Percentiles rank a stretch among this genome's conserved stretches.
These are phyloP conservation scores for Acacia acuminata DNA, from an alignment of 306 rosid genomes.

Conservation along the genomic window DNA sequence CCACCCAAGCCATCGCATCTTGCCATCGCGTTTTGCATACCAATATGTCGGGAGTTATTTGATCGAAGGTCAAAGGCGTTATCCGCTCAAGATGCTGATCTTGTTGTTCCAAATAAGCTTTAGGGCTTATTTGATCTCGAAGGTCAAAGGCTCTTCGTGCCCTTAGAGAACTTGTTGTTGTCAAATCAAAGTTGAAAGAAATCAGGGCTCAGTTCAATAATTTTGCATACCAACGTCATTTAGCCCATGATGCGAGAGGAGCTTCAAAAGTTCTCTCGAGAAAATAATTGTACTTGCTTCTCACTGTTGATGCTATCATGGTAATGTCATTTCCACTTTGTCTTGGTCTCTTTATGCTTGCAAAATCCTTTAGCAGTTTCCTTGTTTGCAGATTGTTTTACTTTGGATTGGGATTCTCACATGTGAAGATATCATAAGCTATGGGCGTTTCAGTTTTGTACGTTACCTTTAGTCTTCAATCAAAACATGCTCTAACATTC, in stretches of 20 bases:
- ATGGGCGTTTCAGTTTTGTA: not conserved
- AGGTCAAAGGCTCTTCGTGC: slow-evolving; percentile 70
- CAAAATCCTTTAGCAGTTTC: too few relatives aligned
- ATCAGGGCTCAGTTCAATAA: slow-evolving; percentile 58
- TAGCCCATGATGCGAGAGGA: slow-evolving; percentile 58
- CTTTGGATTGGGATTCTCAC: too few relatives aligned
- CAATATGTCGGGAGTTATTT: too few relatives aligned
- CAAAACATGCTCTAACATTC: not conserved
- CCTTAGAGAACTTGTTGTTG: slow-evolving; percentile 64
- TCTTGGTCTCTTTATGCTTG: too few relatives aligned
- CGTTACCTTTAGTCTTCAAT: not conserved
- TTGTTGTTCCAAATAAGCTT: slow-evolving; percentile 59
- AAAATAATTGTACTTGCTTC: slow-evolving; percentile 69
- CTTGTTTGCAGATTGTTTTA: too few relatives aligned
- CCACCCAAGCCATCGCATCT: too few relatives aligned
- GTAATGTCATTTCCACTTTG: slow-evolving; percentile 31
- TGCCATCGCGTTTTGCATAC: too few relatives aligned
- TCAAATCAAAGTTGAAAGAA: slow-evolving; percentile 70
- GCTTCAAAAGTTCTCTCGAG: slow-evolving; percentile 66
- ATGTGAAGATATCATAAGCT: too few relatives aligned
- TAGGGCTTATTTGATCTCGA: slow-evolving; percentile 65
- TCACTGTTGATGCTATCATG: slow-evolving; percentile 75
- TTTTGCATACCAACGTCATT: slow-evolving; percentile 47
- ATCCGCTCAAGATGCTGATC: slow-evolving; percentile 72
- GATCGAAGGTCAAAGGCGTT: too few relatives aligned